These are phyloP conservation scores for Cyberlindnera sargentensis DNA, from an alignment of 805 yeast species.

Conservation along the genomic window DNA sequence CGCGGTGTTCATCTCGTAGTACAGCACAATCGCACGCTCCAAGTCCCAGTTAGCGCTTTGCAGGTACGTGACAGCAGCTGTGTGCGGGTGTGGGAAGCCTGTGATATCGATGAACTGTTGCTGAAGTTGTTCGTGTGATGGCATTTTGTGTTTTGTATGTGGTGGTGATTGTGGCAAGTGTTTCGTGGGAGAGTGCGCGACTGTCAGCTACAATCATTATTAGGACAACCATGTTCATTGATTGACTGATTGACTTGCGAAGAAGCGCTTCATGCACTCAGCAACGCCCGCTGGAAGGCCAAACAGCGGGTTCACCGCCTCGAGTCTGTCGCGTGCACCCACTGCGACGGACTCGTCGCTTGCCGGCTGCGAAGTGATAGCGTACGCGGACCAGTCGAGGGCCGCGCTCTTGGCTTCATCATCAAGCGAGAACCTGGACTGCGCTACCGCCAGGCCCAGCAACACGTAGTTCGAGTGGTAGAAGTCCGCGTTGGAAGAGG, in stretches of 20 bases:
- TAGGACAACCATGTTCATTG: conserved; percentile 4
- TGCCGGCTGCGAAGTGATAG: conserved; percentile 6
- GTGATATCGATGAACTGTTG: conserved; percentile 15
- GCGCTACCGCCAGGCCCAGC: conserved; percentile 49
- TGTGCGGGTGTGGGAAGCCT: conserved; percentile 12
- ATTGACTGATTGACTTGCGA: neutral
- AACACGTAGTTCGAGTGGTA: conserved; percentile 88
- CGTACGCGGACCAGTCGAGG: conserved; percentile 6
- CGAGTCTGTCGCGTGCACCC: conserved; percentile 15
- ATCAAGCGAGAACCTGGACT: conserved; percentile 11
- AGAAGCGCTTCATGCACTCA: conserved; percentile 18
- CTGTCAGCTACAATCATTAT: too few relatives aligned
- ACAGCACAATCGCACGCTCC: conserved; percentile 25
- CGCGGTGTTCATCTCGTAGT: conserved; percentile 18
- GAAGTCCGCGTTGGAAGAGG: conserved; percentile 71
- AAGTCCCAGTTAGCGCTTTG: conserved; percentile 32
- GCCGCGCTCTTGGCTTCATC: neutral
- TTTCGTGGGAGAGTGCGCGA: too few relatives aligned
- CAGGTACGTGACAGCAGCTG: conserved; percentile 18
- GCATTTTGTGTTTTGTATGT: conserved; percentile 8
- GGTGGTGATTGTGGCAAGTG: neutral
- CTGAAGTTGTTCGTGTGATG: conserved; percentile 6
- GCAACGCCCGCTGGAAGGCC: conserved; percentile 45
- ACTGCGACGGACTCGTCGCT: conserved; percentile 14
- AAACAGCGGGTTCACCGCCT: conserved; percentile 48